Conservation (phyloP, 495 filamentous ascomycete genomes). For the Aspergillus nidulans region DNA sequence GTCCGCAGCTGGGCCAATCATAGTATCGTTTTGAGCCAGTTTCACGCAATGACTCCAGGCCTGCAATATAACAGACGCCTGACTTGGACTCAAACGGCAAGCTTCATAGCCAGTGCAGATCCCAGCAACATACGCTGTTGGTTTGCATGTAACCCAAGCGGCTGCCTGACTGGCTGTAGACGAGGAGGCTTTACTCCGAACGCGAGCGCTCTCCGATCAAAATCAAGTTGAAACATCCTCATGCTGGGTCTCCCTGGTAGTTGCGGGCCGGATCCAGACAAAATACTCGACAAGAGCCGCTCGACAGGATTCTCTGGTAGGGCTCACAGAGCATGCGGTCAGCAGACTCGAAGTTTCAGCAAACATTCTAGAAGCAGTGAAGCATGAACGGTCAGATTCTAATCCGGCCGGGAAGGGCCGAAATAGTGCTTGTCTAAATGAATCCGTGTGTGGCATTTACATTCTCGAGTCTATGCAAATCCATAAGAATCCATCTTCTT, state of each 20-base stretch:
- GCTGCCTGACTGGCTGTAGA: background rate
- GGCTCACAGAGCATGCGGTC: conserved; percentile 17
- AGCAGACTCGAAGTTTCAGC: conserved; percentile 24
- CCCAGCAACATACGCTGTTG: background rate
- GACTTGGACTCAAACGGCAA: background rate
- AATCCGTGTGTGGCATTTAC: background rate
- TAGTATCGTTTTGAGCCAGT: background rate
- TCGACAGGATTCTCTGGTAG: background rate
- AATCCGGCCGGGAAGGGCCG: background rate
- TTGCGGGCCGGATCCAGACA: background rate
- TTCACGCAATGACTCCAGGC: background rate
- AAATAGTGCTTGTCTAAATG: background rate
- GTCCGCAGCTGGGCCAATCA: background rate
- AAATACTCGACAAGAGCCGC: background rate
- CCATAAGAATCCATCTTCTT: background rate
- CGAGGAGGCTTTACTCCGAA: background rate
- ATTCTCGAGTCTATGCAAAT: background rate
- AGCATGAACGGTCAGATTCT: conserved; percentile 15
- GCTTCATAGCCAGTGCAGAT: background rate
- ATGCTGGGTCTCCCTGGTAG: background rate
- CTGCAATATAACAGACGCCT: background rate
- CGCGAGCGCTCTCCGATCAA: background rate
- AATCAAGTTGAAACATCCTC: background rate
- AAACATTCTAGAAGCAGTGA: conserved; percentile 24
- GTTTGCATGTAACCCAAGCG: conserved; percentile 1